Base-by-base conservation (phyloP, 2,329 filamentous ascomycete genomes). In the Beauveria sp. region DNA sequence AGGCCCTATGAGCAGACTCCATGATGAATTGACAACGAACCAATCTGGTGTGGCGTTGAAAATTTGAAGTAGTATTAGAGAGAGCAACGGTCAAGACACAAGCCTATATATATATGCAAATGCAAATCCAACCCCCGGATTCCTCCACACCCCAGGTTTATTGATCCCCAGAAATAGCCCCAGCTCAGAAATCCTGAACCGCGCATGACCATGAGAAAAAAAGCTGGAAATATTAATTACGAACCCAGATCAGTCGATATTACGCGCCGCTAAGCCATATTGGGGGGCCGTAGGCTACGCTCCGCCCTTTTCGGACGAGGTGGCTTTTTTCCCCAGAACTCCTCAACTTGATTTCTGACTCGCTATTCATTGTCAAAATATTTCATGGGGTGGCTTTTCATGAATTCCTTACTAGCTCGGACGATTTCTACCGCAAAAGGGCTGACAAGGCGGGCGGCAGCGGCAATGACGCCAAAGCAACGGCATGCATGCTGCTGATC, bases 1-100 rank as follows among this genome's bases (percentile, higher is more conserved):
- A 26, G 22, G 65, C 49, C 30, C 63, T 54, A 26, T 64, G 64
- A 4, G 65, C 60, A 2, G 65, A 61, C 51, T 67, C 65, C 62
- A 66, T 53, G 43, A 60, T 58, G 28, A 52, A 3, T 28, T 45
- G 12, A 12, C 6, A 14, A 20, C 12, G 47, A 12, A 38, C 14
- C 7, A 16, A 30, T 38, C 30, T 22, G 20, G 3, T 14, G 34
- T 50, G 30, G 56, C 10, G 24, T n/a, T 43, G 47, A 10, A 28
- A 18, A 58, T 20, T 20, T 24, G 10, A 14, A 12, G 57, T 52
- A 45, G 47, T 10, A 51, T 26, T 45, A 3, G 3, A 34, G 30
- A 34, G 24, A 42, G 56, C n/a, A 38, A 59, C 47, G 12, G 24
- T n/a, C 56, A 22, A 30, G 64, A 60, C 65, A 65, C 57, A 20